A percentile compares a stretch with the other conserved stretches of the same genome.
These are phyloP conservation scores for Aspergillus sp. DNA, from an alignment of 2,329 filamentous ascomycete genomes.

Conservation along the genomic window DNA sequence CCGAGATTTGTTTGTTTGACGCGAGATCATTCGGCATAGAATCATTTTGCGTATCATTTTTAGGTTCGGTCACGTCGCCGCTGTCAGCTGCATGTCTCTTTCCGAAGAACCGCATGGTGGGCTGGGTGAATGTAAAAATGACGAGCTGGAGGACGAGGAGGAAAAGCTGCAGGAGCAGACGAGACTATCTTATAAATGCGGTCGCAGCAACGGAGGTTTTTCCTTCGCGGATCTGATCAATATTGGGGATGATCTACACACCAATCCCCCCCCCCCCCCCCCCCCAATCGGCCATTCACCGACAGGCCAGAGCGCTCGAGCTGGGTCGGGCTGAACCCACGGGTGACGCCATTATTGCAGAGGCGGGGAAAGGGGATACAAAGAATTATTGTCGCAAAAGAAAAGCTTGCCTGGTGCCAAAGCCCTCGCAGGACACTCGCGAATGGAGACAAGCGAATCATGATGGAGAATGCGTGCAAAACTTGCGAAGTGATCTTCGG, in stretches of 20 bases:
- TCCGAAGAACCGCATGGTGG: constrained; percentile 12
- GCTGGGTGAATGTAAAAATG: background rate
- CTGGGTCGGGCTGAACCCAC: background rate
- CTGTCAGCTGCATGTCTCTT: constrained; percentile 4
- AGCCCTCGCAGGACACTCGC: too few species aligned
- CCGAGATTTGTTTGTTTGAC: constrained; percentile 18
- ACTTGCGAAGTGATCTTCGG: background rate
- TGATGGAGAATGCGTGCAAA: background rate
- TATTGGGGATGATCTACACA: constrained; percentile 16
- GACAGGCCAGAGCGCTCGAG: background rate
- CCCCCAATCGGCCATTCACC: background rate
- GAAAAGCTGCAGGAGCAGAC: background rate
- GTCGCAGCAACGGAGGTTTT: constrained; percentile 12
- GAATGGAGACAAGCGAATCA: background rate
- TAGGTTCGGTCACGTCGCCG: background rate
- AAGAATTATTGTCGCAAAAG: background rate
- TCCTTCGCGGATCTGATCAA: constrained; percentile 5
- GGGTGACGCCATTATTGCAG: constrained; percentile 9
- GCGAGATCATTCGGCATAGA: constrained; percentile 21
- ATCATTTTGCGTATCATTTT: background rate
- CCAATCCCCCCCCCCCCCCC: constrained; percentile 11
- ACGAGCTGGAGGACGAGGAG: background rate
- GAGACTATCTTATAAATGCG: constrained; percentile 13
- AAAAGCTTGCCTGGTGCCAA: background rate
- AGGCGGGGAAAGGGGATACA: constrained; percentile 2